A percentile compares a stretch with the other conserved stretches of the same genome.
Conservation (phyloP, 768 basidiomycete genomes). For the Lactarius evosmus region DNA sequence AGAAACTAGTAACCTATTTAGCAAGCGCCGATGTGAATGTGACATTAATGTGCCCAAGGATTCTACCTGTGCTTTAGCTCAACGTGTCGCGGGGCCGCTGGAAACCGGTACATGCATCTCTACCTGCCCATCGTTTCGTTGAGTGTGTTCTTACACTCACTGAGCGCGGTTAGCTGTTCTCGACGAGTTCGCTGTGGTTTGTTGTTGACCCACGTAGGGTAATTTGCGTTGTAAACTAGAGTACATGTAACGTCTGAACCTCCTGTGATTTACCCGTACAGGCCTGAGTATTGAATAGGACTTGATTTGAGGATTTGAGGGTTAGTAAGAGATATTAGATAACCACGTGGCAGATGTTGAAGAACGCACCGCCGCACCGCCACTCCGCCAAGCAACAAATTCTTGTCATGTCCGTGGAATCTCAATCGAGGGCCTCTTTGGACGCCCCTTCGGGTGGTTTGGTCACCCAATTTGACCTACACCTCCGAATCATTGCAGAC, state of each 20-base stretch:
- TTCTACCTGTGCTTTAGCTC: conserved; percentile 12
- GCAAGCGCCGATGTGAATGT: conserved; percentile 23
- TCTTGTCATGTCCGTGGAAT: conserved; percentile 17
- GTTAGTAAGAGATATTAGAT: conserved; percentile 8
- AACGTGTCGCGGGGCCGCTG: conserved; percentile 4
- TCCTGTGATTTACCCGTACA: background rate
- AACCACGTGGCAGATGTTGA: conserved; percentile 15
- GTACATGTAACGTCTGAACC: background rate
- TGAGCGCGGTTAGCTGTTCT: conserved; percentile 6
- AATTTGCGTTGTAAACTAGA: background rate
- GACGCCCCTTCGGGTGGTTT: conserved; percentile 40
- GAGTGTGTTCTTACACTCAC: background rate
- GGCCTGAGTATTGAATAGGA: background rate
- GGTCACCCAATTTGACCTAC: conserved; percentile 65
- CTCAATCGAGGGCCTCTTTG: conserved; percentile 19
- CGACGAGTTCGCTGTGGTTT: conserved; percentile 2
- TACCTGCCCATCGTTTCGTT: background rate
- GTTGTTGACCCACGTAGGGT: background rate
- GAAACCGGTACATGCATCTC: conserved; percentile 5
- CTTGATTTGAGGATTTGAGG: background rate
- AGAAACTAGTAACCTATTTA: conserved; percentile 27
- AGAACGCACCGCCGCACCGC: background rate
- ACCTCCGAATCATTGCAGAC: conserved; percentile 66
- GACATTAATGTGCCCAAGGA: conserved; percentile 21
- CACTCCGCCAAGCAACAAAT: background rate